These are phyloP conservation scores for Clarireedia hainanense DNA, from an alignment of 2,329 filamentous ascomycete species.

Conservation along the genomic window DNA sequence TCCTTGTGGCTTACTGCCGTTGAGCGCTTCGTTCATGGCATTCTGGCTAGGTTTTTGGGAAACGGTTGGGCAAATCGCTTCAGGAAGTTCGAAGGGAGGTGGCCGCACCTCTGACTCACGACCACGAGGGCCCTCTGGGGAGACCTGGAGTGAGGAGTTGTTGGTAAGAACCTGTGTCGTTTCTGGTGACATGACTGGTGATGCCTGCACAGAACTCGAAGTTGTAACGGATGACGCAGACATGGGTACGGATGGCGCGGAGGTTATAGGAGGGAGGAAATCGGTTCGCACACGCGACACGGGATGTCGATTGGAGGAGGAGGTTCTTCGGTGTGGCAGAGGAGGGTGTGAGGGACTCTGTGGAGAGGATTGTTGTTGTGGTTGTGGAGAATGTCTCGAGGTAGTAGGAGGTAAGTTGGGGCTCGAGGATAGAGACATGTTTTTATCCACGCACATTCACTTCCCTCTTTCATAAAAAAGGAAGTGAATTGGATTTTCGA, in stretches of 20 bases:
- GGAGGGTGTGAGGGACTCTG: not conserved
- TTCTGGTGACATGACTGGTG: conserved; percentile 50
- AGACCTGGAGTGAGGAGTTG: conserved; percentile 57
- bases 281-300: conserved; percentile 28
- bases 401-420: conserved; percentile 1
- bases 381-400: not conserved
- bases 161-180: conserved; percentile 42
- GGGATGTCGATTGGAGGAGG: conserved; percentile 14
- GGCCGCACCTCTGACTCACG: conserved; percentile 45
- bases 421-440: conserved; percentile 3
- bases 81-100: conserved; percentile 61
- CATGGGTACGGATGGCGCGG: conserved; percentile 35
- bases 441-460: not conserved
- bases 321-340: not conserved
- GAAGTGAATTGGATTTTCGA: not conserved
- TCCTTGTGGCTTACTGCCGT: conserved; percentile 50
- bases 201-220: conserved; percentile 47
- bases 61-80: conserved; percentile 51
- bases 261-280: conserved; percentile 21
- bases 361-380: not conserved
- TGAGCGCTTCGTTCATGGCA: conserved; percentile 55
- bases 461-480: not conserved
- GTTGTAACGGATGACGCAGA: conserved; percentile 48
- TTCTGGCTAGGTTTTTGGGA: conserved; percentile 50
- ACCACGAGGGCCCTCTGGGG: conserved; percentile 54